Percentiles rank a stretch among this genome's conserved stretches.
phyloP scores from a whole-genome alignment of 495 filamentous ascomycete genomes.

The Penicillium coffeae region DNA sequence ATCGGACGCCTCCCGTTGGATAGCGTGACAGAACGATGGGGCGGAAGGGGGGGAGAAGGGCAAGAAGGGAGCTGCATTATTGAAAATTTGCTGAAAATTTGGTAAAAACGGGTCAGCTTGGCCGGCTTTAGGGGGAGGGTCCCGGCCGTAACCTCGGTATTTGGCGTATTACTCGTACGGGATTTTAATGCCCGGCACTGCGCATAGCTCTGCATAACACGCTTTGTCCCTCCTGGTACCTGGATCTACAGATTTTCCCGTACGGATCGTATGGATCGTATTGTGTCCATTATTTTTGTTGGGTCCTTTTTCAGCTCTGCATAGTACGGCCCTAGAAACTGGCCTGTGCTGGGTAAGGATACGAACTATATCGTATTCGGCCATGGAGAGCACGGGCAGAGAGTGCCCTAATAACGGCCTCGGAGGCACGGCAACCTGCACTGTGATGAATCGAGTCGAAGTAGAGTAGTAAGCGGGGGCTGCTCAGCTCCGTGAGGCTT shows the following conservation, averaged over 20 bases:
- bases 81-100: constrained; percentile 27
- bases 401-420: too few relatives aligned
- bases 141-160: too few relatives aligned
- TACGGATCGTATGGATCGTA: neutral
- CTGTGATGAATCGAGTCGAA: too few relatives aligned
- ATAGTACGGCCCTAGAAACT: too few relatives aligned
- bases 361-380: neutral
- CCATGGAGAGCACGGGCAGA: too few relatives aligned
- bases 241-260: neutral
- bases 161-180: constrained; percentile 1
- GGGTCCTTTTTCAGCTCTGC: neutral
- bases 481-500: constrained; percentile 18
- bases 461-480: too few relatives aligned
- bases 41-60: constrained; percentile 5
- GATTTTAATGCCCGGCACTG: neutral
- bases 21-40: constrained; percentile 18
- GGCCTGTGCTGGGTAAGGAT: too few relatives aligned
- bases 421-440: too few relatives aligned
- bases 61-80: constrained; percentile 14
- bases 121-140: neutral
- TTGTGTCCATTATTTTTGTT: neutral
- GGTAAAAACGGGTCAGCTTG: too few relatives aligned
- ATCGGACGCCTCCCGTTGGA: constrained; percentile 29
- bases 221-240: neutral
- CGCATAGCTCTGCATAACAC: neutral